Evolutionary conservation across 2,329 filamentous ascomycete species (phyloP).

Genomic region (Pseudogymnoascus sp.): DNA sequence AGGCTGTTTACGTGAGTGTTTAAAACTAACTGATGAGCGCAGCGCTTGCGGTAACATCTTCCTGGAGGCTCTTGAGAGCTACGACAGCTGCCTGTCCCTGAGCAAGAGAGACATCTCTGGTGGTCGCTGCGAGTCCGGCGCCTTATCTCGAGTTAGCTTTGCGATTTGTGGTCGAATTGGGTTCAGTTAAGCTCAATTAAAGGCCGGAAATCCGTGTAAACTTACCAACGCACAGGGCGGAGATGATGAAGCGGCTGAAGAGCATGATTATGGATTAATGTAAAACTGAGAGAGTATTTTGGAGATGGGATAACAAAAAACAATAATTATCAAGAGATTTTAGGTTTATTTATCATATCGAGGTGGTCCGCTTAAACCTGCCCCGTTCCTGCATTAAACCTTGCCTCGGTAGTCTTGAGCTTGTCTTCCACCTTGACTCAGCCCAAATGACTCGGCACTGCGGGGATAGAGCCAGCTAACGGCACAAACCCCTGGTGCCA

Average conservation of each 20-base stretch:
- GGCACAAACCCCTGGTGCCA: not conserved
- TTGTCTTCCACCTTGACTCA: not conserved
- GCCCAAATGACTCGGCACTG: not conserved
- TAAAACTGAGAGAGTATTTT: not conserved
- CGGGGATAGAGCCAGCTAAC: not conserved
- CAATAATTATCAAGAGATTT: not conserved
- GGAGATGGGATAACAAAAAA: not conserved
- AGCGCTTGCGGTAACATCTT: not conserved
- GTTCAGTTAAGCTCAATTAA: not conserved
- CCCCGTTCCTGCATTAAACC: not conserved
- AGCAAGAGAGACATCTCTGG: not conserved
- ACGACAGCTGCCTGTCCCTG: not conserved
- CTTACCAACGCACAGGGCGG: not conserved
- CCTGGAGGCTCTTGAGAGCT: not conserved
- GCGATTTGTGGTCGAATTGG: not conserved
- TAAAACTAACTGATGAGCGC: constrained; percentile 1
- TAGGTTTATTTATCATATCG: not conserved
- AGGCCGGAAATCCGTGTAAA: not conserved
- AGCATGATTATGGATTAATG: not conserved
- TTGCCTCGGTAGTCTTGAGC: not conserved
- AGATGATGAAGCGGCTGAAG: not conserved
- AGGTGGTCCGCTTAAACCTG: not conserved
- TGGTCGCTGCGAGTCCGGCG: not conserved
- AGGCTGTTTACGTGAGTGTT: not conserved
- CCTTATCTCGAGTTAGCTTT: not conserved